Evolutionary conservation across 331 rosid genomes (phyloP).

Genomic region (Erythrophleum ivorense): DNA sequence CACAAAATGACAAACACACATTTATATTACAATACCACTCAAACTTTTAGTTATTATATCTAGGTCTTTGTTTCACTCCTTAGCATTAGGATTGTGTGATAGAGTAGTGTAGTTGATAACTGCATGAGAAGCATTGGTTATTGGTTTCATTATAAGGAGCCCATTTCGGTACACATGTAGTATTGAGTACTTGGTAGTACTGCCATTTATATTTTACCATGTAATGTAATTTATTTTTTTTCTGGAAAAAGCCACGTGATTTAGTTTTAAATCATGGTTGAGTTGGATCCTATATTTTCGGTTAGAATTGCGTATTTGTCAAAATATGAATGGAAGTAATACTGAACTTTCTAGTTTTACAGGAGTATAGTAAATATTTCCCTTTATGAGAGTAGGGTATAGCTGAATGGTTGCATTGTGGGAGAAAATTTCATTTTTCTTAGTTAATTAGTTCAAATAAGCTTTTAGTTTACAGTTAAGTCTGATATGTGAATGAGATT

Average conservation of each 20-base stretch:
- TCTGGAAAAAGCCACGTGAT: no score
- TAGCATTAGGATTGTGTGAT: constrained; percentile 25
- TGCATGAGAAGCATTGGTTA: constrained; percentile 7
- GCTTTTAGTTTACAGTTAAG: constrained; percentile 7
- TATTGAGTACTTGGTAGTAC: background rate
- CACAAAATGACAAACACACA: background rate
- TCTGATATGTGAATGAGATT: background rate
- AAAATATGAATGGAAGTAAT: no score
- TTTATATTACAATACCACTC: background rate
- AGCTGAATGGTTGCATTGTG: constrained; percentile 26
- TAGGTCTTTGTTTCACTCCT: constrained; percentile 23
- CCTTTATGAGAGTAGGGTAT: constrained; percentile 20
- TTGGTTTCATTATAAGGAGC: constrained; percentile 8
- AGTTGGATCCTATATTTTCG: no score
- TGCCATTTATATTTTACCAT: no score
- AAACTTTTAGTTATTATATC: constrained; percentile 30
- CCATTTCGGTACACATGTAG: background rate
- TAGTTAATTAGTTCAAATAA: constrained; percentile 22
- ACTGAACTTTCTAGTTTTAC: background rate
- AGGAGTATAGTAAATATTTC: background rate
- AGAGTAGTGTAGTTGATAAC: constrained; percentile 9
- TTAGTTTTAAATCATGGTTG: no score
- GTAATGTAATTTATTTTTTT: no score
- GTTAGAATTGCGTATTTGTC: no score
- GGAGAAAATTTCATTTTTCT: constrained; percentile 22